Evolutionary conservation across 441 rosid genomes (phyloP).

Genomic region (Metrosideros polymorpha): DNA sequence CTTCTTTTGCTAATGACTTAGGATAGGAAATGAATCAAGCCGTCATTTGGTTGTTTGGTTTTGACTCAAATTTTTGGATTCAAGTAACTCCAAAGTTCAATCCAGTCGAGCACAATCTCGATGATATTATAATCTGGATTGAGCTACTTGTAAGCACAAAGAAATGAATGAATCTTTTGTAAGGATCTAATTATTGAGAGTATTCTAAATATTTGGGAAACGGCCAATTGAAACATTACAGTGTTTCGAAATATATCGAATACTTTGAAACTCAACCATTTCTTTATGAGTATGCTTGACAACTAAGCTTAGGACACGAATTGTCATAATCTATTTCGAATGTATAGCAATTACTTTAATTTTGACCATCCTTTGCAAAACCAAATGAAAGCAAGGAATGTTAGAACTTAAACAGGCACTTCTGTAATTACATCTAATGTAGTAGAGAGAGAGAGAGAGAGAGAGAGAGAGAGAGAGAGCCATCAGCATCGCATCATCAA

Average conservation of each 20-base stretch:
- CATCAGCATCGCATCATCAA: not conserved
- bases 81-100: not conserved
- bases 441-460: not conserved
- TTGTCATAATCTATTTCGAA: not conserved
- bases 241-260: not conserved
- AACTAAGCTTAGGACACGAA: not conserved
- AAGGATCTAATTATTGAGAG: not conserved
- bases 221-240: accelerated
- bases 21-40: accelerated
- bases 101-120: accelerated
- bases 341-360: accelerated
- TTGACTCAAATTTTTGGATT: accelerated
- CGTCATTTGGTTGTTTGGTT: not conserved
- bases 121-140: not conserved
- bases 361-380: no score
- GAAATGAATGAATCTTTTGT: not conserved
- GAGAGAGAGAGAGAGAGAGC: not conserved
- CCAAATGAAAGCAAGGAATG: no score
- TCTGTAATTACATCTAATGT: no score
- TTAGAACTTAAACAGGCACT: no score
- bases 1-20: not conserved
- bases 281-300: accelerated
- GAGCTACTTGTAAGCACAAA: accelerated
- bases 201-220: not conserved
- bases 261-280: not conserved